A percentile compares a stretch with the other conserved stretches of the same genome.
Evolutionary conservation across 2,329 filamentous ascomycete genomes (phyloP).

Genomic region (Passalora sequoiae): DNA sequence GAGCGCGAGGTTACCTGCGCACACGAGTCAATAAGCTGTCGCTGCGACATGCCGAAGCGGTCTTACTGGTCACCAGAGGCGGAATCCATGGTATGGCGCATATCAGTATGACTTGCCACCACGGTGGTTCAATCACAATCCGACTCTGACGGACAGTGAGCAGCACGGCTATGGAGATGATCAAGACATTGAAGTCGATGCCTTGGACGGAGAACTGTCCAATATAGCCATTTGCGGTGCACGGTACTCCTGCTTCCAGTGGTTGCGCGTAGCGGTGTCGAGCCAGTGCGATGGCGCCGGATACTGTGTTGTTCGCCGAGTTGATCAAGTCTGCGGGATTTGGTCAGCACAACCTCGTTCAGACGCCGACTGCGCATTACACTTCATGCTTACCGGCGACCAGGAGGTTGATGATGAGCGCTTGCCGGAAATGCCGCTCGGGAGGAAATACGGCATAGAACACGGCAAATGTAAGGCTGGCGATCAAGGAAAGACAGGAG

Average conservation of each 20-base stretch:
- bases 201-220: constrained; percentile 45
- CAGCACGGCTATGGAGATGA: constrained; percentile 43
- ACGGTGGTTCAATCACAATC: constrained; percentile 31
- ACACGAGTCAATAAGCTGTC: background rate
- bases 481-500: constrained; percentile 17
- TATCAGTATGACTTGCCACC: constrained; percentile 30
- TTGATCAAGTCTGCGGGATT: constrained; percentile 41
- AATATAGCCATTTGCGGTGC: constrained; percentile 42
- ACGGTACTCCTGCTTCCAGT: constrained; percentile 33
- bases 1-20: constrained; percentile 25
- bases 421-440: constrained; percentile 21
- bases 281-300: constrained; percentile 36
- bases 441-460: constrained; percentile 19
- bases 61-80: constrained; percentile 37
- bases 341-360: background rate
- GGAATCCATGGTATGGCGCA: constrained; percentile 41
- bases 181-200: constrained; percentile 40
- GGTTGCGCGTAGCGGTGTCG: constrained; percentile 17
- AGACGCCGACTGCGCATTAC: too few species aligned
- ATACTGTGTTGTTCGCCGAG: constrained; percentile 41
- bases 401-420: constrained; percentile 21
- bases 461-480: constrained; percentile 14
- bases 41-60: background rate
- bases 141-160: constrained; percentile 37
- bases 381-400: constrained; percentile 12